Base-by-base conservation (phyloP, 805 yeast species). In the Metschnikowia peoriensis region DNA sequence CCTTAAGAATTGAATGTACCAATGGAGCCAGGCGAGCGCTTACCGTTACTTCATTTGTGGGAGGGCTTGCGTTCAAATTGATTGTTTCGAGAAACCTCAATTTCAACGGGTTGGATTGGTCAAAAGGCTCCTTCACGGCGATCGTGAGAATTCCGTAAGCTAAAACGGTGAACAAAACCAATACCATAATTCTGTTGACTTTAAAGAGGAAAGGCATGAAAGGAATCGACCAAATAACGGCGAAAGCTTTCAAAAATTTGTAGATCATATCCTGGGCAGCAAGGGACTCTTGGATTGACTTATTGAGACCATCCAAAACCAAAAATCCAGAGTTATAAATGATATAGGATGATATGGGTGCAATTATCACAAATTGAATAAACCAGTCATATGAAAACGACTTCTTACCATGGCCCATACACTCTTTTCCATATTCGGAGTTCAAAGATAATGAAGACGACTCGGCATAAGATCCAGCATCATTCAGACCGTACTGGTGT, bases 361-460 rank as follows among this genome's bases (percentile, higher is more conserved):
- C 89, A 15, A 86, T 65, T 1, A 84, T 55, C 34, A 88, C 58
- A 61, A 81, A 89, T 66, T 91, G 96, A 15, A 89, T 57, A 14
- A 85, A 76, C 97, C 97, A 91, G 61, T 87, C 96, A 63, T 86
- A 89, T 40, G 85, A 79, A 44, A 80, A 77, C 5, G 83, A 79
- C 46, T 71, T 74, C 38, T 68, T 52, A 11, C 61, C 61, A 14
- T 61, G 63, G 29, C 61, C 47, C 47, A 59, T 63, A 1, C 66
- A 59, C 0, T 56, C 65, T 40, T 60, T 65, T 1, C 64, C 50
- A 46, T 60, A 68, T 45, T 66, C 58, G 6, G 47, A 44, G 14
- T 22, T 35, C 32, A 47, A 41, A 2, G 69, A 66, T 22, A 60
- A 57, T 8, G 68, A 66, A 0, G 71, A 65, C 2, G 68, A 56